Evolutionary conservation across 768 basidiomycete species (phyloP).

Genomic region (Tricholomella constricta): DNA sequence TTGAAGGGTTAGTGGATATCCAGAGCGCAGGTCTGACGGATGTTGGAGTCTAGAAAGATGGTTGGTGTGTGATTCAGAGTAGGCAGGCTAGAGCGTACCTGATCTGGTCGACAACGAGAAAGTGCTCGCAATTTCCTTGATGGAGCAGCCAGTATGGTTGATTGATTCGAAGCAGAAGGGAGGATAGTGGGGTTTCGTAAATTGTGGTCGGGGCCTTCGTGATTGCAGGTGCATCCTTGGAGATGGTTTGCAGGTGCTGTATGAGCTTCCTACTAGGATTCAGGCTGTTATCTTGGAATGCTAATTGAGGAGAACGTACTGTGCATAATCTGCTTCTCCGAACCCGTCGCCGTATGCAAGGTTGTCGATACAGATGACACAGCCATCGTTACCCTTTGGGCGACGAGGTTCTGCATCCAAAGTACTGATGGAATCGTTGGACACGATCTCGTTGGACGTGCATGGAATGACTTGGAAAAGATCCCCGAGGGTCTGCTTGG

Average conservation of each 20-base stretch:
- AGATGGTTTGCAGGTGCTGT: conserved; percentile 29
- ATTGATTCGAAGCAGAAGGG: conserved; percentile 62
- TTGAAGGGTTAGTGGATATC: conserved; percentile 71
- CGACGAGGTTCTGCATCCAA: conserved; percentile 29
- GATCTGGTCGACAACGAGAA: conserved; percentile 70
- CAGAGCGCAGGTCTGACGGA: conserved; percentile 51
- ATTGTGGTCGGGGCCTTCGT: conserved; percentile 45
- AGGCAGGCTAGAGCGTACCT: conserved; percentile 42
- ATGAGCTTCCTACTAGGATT: conserved; percentile 28
- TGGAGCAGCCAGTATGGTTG: conserved; percentile 85
- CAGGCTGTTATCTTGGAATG: conserved; percentile 47
- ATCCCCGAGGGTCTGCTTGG: conserved; percentile 74
- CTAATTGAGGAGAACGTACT: conserved; percentile 29
- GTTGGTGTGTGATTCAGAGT: conserved; percentile 1
- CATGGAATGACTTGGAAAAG: conserved; percentile 64
- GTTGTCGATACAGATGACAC: conserved; percentile 64
- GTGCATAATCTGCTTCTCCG: conserved; percentile 55
- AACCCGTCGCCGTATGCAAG: conserved; percentile 57
- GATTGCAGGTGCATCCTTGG: conserved; percentile 31
- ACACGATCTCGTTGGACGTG: conserved; percentile 52
- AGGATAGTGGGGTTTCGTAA: conserved; percentile 49
- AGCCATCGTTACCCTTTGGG: conserved; percentile 30
- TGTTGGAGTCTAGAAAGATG: conserved; percentile 52
- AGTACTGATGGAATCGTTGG: conserved; percentile 36
- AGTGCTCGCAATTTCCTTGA: conserved; percentile 82